Conservation (phyloP, 192 early-diverging fungal species). For the Chytriomyces sp. region DNA sequence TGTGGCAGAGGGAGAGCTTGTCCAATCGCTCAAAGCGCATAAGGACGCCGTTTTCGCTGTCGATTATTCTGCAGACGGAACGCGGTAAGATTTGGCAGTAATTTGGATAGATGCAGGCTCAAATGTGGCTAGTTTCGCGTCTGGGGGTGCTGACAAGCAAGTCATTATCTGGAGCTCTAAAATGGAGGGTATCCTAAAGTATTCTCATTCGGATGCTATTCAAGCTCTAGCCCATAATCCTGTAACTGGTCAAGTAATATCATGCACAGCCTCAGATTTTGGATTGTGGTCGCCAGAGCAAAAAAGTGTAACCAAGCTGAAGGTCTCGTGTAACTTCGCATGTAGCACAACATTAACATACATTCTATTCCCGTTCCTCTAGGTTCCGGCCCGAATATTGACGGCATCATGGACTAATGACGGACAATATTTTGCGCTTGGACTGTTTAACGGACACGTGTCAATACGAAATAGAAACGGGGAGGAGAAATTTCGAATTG, state of each 20-base stretch:
- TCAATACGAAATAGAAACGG: constrained; percentile 54
- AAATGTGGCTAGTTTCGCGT: constrained; percentile 40
- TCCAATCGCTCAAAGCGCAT: constrained; percentile 58
- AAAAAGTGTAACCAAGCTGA: constrained; percentile 58
- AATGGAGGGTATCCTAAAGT: constrained; percentile 58
- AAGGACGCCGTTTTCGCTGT: constrained; percentile 52
- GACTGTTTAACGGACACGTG: constrained; percentile 58
- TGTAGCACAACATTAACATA: not conserved
- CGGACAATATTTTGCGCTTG: constrained; percentile 59
- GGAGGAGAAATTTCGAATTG: constrained; percentile 59
- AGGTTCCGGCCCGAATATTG: constrained; percentile 54
- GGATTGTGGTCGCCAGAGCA: constrained; percentile 60
- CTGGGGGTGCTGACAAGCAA: constrained; percentile 63
- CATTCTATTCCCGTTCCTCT: constrained; percentile 4
- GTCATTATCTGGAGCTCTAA: constrained; percentile 62
- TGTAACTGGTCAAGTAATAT: constrained; percentile 50
- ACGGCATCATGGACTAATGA: constrained; percentile 57
- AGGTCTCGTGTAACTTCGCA: constrained; percentile 35
- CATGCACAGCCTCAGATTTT: constrained; percentile 58
- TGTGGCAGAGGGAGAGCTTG: constrained; percentile 50
- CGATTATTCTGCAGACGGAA: constrained; percentile 45
- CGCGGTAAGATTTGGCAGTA: constrained; percentile 12
- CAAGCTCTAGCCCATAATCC: constrained; percentile 54
- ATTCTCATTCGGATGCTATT: constrained; percentile 59
- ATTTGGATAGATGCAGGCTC: constrained; percentile 11